Conservation (phyloP, 1,139 yeast genomes). For the Zygosaccharomyces sapae region DNA sequence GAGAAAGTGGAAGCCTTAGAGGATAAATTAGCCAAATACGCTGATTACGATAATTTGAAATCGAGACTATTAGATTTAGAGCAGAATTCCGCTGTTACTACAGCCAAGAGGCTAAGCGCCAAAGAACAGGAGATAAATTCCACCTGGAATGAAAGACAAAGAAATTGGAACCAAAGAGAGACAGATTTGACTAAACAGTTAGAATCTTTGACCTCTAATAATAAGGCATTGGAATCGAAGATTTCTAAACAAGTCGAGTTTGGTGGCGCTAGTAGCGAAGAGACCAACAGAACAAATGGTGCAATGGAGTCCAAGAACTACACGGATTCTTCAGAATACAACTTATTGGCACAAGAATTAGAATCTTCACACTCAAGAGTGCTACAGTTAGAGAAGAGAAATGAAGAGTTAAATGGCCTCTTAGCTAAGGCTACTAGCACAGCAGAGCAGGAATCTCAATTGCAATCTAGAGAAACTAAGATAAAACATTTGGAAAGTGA, state of each 20-base stretch:
- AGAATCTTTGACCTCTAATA: slow-evolving; percentile 42
- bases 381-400: slow-evolving; percentile 69
- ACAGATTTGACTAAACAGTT: slow-evolving; percentile 44
- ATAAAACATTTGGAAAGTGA: slow-evolving; percentile 63
- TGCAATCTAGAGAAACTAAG: slow-evolving; percentile 41
- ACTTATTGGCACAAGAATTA: slow-evolving; percentile 66
- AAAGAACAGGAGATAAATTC: slow-evolving; percentile 62
- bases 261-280: slow-evolving; percentile 29
- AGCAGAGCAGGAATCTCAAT: slow-evolving; percentile 33
- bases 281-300: slow-evolving; percentile 18
- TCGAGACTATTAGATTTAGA: slow-evolving; percentile 55
- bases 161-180: slow-evolving; percentile 56
- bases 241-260: slow-evolving; percentile 48
- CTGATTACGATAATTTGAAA: slow-evolving; percentile 77
- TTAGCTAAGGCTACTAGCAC: slow-evolving; percentile 44
- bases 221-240: slow-evolving; percentile 51
- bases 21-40: slow-evolving; percentile 58
- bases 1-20: slow-evolving; percentile 54
- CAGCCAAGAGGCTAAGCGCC: slow-evolving; percentile 44
- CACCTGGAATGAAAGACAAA: slow-evolving; percentile 57
- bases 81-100: slow-evolving; percentile 51
- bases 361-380: slow-evolving; percentile 68
- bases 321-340: slow-evolving; percentile 40
- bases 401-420: slow-evolving; percentile 66
- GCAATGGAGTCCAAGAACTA: slow-evolving; percentile 8